Evolutionary conservation across 306 rosid genomes (phyloP), one percentile per base, ranked within the genome.

Genomic region (Corylus avellana): DNA sequence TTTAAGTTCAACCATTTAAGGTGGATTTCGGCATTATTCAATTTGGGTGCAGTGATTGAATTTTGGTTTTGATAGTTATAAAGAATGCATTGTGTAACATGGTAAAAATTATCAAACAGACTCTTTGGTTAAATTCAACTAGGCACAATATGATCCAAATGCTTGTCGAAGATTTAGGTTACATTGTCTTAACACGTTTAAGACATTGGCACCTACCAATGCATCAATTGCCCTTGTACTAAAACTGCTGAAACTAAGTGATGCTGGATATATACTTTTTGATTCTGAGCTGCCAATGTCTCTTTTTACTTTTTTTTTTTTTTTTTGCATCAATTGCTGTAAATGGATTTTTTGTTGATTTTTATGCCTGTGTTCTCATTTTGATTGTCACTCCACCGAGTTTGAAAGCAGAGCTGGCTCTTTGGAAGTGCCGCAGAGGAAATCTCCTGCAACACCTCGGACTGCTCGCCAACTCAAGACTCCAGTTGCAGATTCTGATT

Each of bases 401-500:
- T 86, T 58, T 77, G 79, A 71, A 11, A 74, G 78, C 87, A 91
- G 93, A 89, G 55, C 70, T 72, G 77, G 91, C 73, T 75, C 92
- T 61, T 82, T 84, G 74, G 93, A 90, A 81, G 89, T 86, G 66
- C 88, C 92, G 8, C 92, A 81, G 59, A 89, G 86, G 79, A 91
- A 85, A 84, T 91, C 93, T 72, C 93, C 91, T 0, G 63, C 83
- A 35, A 87, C 89, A 72, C 88, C 97, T 27, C 86, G 88, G 66
- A 79, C 87, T 32, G 86, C 88, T 67, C 86, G 86, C 17, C 85
- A 87, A 69, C 82, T 82, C 53, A 91, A 85, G 84, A 77, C 86
- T 3, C 77, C 85, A 11, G 86, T 89, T 32, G 82, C 90, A 44
- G 88, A 84, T 74, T 56, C 85, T 44, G 86, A 87, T 72, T 84